Conservation (phyloP, 2,329 filamentous ascomycete species). For the Capronia epimyces region DNA sequence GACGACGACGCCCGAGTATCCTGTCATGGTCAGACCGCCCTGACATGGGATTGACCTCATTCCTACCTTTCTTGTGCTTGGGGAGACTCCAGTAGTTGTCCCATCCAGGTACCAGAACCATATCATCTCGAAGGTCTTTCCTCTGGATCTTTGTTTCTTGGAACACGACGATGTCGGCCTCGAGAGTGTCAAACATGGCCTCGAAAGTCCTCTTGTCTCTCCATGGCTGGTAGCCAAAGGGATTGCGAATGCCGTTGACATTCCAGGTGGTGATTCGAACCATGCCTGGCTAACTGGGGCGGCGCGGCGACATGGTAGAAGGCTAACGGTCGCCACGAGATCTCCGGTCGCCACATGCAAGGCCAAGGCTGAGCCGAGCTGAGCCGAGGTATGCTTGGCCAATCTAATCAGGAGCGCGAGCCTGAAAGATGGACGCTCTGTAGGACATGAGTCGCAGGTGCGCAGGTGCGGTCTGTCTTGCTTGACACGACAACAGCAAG, state of each 20-base stretch:
- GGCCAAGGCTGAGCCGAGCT: neutral
- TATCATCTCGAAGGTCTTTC: constrained; percentile 87
- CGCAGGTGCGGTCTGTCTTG: no score
- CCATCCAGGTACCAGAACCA: constrained; percentile 92
- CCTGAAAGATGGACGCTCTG: no score
- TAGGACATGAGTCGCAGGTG: no score
- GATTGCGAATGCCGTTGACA: constrained; percentile 79
- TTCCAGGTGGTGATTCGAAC: constrained; percentile 85
- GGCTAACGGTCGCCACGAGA: neutral
- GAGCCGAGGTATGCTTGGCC: no score
- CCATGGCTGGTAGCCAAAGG: constrained; percentile 82
- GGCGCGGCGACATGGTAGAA: constrained; percentile 7
- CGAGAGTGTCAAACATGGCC: constrained; percentile 90
- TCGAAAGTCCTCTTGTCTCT: constrained; percentile 63
- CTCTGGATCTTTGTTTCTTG: constrained; percentile 95
- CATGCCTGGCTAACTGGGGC: constrained; percentile 44
- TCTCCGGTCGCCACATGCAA: neutral
- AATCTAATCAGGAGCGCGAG: no score
- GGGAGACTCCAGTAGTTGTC: constrained; percentile 94
- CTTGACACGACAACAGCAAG: no score
- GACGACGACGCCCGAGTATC: constrained; percentile 91
- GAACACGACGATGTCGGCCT: constrained; percentile 88
- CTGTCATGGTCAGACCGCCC: constrained; percentile 43
- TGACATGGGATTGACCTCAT: neutral
- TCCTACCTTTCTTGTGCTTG: constrained; percentile 79